Evolutionary conservation across 192 early-diverging fungal species (phyloP).

Genomic region (Linnemannia elongata): DNA sequence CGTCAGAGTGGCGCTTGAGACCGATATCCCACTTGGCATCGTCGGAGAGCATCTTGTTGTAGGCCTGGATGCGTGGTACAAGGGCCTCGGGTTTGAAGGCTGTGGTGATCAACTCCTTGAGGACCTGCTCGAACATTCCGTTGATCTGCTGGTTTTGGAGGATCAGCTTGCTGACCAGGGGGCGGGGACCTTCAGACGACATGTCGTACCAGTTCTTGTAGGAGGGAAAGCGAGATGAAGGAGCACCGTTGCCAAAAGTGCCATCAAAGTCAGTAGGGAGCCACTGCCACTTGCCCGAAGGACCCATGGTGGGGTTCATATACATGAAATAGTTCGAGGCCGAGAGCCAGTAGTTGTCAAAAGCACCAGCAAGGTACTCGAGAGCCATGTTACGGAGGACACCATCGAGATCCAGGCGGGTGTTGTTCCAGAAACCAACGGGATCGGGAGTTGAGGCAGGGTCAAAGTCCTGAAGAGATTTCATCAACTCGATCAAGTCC

Average conservation of each 20-base stretch:
- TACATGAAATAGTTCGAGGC: constrained; percentile 29
- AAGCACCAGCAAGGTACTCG: constrained; percentile 25
- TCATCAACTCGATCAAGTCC: constrained; percentile 23
- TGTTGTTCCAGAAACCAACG: constrained; percentile 10
- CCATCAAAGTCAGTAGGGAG: constrained; percentile 25
- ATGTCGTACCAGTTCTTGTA: constrained; percentile 21
- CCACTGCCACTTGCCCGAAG: constrained; percentile 25
- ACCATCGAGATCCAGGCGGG: constrained; percentile 21
- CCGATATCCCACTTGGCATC: constrained; percentile 25
- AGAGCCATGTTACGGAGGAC: constrained; percentile 26
- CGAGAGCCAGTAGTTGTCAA: constrained; percentile 24
- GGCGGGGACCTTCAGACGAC: not conserved
- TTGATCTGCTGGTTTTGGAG: constrained; percentile 17
- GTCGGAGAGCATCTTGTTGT: constrained; percentile 31
- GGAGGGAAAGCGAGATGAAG: not conserved
- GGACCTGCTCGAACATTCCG: constrained; percentile 4
- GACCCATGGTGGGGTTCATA: constrained; percentile 15
- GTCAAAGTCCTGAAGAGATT: constrained; percentile 17
- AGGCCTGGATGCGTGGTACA: constrained; percentile 9
- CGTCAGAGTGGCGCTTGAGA: constrained; percentile 1
- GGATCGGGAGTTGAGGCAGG: constrained; percentile 10
- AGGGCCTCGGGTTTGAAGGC: constrained; percentile 29
- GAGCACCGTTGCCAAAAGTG: constrained; percentile 18
- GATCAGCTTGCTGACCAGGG: constrained; percentile 19
- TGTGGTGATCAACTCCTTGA: constrained; percentile 11